Conservation (phyloP, 495 filamentous ascomycete genomes). For the Podospora australis region DNA sequence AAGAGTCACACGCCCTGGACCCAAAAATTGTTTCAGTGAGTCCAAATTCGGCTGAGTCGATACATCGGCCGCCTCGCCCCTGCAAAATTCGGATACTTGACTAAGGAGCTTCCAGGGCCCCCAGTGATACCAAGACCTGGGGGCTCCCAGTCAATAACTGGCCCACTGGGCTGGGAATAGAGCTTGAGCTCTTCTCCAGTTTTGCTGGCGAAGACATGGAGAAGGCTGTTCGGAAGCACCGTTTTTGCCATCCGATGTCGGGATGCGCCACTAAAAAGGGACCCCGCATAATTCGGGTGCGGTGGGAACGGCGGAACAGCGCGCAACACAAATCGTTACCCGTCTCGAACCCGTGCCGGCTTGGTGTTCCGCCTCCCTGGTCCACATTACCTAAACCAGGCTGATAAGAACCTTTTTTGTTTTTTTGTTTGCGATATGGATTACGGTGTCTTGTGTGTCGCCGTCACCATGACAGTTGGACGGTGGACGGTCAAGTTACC, state of each 20-base stretch:
- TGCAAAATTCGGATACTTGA: not conserved
- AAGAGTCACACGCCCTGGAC: slow-evolving; percentile 27
- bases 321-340: too few species aligned
- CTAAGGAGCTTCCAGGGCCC: not conserved
- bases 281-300: too few species aligned
- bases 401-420: slow-evolving; percentile 23
- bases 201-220: too few species aligned
- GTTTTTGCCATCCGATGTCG: too few species aligned
- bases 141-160: slow-evolving; percentile 10
- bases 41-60: slow-evolving; percentile 26
- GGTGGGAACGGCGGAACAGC: too few species aligned
- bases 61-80: slow-evolving; percentile 17
- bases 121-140: slow-evolving; percentile 5
- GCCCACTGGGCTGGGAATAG: slow-evolving; percentile 12
- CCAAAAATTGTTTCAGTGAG: slow-evolving; percentile 26
- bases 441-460: too few species aligned
- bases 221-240: too few species aligned
- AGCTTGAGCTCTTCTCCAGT: too few species aligned
- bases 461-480: slow-evolving; percentile 2
- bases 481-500: not conserved
- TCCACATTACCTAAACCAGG: slow-evolving; percentile 26
- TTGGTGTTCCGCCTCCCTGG: slow-evolving; percentile 6
- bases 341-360: slow-evolving; percentile 10
- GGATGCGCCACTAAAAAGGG: too few species aligned
- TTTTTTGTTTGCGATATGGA: not conserved